These are phyloP conservation scores for Allomyces macrogynus DNA, from an alignment of 192 early-diverging fungal genomes.

Conservation along the genomic window DNA sequence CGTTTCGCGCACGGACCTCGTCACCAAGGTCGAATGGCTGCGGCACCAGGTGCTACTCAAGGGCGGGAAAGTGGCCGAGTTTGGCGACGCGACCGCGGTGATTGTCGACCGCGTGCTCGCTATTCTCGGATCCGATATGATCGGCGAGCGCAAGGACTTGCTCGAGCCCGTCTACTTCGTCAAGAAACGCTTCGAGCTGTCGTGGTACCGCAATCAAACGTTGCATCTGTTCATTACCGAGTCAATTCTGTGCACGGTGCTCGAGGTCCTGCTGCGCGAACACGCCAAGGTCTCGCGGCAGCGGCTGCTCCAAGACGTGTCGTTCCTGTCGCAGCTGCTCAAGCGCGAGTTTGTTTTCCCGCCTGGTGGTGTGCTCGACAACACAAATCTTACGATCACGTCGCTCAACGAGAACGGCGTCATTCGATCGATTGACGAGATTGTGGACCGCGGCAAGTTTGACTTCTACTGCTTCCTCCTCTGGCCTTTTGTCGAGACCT, in stretches of 20 bases:
- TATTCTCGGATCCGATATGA: conserved; percentile 29
- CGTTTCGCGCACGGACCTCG: conserved; percentile 39
- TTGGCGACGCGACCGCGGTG: conserved; percentile 40
- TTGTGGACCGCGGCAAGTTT: conserved; percentile 7
- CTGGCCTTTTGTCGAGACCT: conserved; percentile 74
- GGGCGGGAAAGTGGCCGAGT: conserved; percentile 61
- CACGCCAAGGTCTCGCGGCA: neutral
- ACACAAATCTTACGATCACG: conserved; percentile 36
- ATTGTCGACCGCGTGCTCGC: conserved; percentile 46
- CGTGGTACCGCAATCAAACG: conserved; percentile 70
- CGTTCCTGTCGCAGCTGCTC: conserved; percentile 52
- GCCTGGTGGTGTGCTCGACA: conserved; percentile 42
- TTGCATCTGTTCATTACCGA: conserved; percentile 28
- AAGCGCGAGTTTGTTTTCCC: conserved; percentile 66
- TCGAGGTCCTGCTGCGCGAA: neutral
- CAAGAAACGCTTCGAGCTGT: conserved; percentile 58
- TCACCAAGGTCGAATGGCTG: conserved; percentile 58
- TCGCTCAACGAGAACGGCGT: conserved; percentile 26
- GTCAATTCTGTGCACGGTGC: neutral
- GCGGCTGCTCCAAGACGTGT: conserved; percentile 36
- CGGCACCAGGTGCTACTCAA: conserved; percentile 34
- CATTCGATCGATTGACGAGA: conserved; percentile 4
- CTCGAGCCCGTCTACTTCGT: conserved; percentile 65
- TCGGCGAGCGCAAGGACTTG: conserved; percentile 54
- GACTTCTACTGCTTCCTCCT: conserved; percentile 66